A percentile compares a stretch with the other conserved stretches of the same genome.
These are phyloP conservation scores for Neurospora sublineolata DNA, from an alignment of 495 filamentous ascomycete species.

Conservation along the genomic window DNA sequence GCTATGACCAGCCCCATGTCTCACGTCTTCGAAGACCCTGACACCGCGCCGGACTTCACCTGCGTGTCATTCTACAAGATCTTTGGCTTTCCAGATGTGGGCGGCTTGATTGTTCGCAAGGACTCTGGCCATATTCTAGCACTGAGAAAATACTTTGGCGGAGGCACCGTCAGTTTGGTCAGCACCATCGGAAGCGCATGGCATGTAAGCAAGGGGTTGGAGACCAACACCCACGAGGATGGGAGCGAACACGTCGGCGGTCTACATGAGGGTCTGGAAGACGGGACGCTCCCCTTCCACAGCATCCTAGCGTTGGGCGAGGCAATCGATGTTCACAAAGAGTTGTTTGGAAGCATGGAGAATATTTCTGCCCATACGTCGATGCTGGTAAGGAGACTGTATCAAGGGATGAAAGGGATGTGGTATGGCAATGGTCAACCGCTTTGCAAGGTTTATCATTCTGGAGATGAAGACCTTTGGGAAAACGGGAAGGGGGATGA, in stretches of 20 bases:
- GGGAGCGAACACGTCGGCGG: not conserved
- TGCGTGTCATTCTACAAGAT: conserved; percentile 72
- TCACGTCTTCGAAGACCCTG: conserved; percentile 40
- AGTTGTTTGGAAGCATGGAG: conserved; percentile 51
- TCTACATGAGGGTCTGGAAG: conserved; percentile 59
- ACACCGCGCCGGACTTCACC: conserved; percentile 58
- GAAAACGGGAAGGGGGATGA: not conserved
- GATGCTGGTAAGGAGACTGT: conserved; percentile 41
- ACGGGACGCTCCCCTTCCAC: conserved; percentile 72
- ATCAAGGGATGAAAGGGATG: conserved; percentile 38
- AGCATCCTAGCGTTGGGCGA: conserved; percentile 59
- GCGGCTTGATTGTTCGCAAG: conserved; percentile 56
- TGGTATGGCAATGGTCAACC: conserved; percentile 47
- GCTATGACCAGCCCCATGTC: conserved; percentile 55
- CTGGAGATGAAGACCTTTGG: conserved; percentile 20
- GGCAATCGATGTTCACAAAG: conserved; percentile 54
- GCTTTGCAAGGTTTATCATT: conserved; percentile 52
- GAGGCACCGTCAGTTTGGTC: conserved; percentile 65
- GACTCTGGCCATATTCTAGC: conserved; percentile 49
- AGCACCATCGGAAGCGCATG: conserved; percentile 46
- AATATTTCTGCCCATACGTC: conserved; percentile 52
- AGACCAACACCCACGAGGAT: conserved; percentile 3
- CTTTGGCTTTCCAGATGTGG: conserved; percentile 70
- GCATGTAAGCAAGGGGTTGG: conserved; percentile 48
- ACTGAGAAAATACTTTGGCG: conserved; percentile 61